Percentiles rank a stretch among this genome's conserved stretches.
phyloP scores from a whole-genome alignment of 2,329 filamentous ascomycete species.

The Penicillium decumbens region DNA sequence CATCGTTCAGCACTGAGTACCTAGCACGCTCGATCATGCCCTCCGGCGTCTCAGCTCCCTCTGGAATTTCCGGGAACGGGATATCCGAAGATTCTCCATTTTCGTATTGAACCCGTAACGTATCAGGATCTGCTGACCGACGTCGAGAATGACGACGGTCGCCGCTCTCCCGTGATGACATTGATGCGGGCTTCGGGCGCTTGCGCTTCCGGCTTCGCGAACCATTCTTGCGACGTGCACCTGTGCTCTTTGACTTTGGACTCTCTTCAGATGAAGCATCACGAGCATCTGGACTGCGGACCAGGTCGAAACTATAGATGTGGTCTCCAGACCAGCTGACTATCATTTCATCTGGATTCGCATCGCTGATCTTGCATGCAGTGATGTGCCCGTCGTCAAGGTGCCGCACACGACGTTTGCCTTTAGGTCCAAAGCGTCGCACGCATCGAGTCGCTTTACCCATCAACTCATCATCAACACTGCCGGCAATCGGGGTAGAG shows the following conservation, averaged over 20 bases:
- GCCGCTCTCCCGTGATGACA: constrained; percentile 42
- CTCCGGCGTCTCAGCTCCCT: constrained; percentile 29
- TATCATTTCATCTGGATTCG: constrained; percentile 62
- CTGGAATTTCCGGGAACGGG: constrained; percentile 40
- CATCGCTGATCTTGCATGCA: constrained; percentile 66
- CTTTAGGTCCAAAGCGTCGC: constrained; percentile 60
- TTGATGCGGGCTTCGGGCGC: constrained; percentile 46
- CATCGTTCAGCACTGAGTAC: constrained; percentile 47
- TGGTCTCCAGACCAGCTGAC: constrained; percentile 65
- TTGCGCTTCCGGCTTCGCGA: constrained; percentile 54
- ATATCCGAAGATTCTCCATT: constrained; percentile 60
- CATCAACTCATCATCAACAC: constrained; percentile 53
- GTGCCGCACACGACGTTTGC: constrained; percentile 46
- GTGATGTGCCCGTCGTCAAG: constrained; percentile 61
- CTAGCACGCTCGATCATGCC: constrained; percentile 39
- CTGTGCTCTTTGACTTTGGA: constrained; percentile 23
- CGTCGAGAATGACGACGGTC: constrained; percentile 47
- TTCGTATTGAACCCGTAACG: constrained; percentile 55
- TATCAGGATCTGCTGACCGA: constrained; percentile 42
- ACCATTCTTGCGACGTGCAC: constrained; percentile 25
- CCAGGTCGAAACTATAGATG: constrained; percentile 63
- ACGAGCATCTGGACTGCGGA: constrained; percentile 54
- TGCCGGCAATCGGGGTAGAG: constrained; percentile 40
- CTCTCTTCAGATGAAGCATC: constrained; percentile 36
- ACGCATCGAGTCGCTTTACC: constrained; percentile 61